A percentile compares a stretch with the other conserved stretches of the same genome.
These are phyloP conservation scores for Ophiostoma sp. DNA, from an alignment of 2,329 filamentous ascomycete species.

Conservation along the genomic window DNA sequence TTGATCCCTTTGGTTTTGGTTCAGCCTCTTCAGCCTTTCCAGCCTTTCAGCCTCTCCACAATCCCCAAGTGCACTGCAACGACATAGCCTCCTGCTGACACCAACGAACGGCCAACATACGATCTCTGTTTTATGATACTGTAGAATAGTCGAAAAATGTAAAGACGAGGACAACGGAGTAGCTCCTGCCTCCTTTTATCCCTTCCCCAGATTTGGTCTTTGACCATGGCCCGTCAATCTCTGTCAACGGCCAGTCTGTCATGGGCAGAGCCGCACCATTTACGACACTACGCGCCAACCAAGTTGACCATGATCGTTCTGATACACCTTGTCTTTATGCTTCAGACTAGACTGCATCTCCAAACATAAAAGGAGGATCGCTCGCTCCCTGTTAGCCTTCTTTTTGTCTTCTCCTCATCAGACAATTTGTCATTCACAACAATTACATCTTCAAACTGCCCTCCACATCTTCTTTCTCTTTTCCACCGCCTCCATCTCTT, in stretches of 20 bases:
- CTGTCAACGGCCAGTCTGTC: not conserved
- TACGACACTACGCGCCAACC: not conserved
- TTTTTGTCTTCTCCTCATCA: not conserved
- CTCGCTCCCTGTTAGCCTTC: not conserved
- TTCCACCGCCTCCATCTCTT: not conserved
- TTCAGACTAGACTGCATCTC: not conserved
- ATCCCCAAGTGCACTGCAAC: not conserved
- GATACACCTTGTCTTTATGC: not conserved
- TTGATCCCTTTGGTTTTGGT: not conserved
- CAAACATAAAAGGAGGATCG: conserved; percentile 19
- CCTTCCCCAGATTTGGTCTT: conserved; percentile 18
- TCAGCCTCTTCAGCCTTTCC: not conserved
- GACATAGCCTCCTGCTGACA: not conserved
- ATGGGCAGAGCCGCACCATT: not conserved
- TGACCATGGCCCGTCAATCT: not conserved
- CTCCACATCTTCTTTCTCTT: not conserved
- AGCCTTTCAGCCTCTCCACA: not conserved
- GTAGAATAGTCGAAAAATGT: not conserved
- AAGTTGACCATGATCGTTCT: not conserved
- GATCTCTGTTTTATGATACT: conserved; percentile 24
- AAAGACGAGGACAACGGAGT: not conserved
- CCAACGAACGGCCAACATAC: conserved; percentile 26
- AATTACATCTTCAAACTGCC: not conserved
- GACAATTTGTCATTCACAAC: conserved; percentile 6
- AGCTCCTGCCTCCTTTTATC: not conserved